A percentile compares a stretch with the other conserved stretches of the same genome.
phyloP scores from a whole-genome alignment of 1,284 basidiomycete genomes.

The Fomitopsis pinicola region DNA sequence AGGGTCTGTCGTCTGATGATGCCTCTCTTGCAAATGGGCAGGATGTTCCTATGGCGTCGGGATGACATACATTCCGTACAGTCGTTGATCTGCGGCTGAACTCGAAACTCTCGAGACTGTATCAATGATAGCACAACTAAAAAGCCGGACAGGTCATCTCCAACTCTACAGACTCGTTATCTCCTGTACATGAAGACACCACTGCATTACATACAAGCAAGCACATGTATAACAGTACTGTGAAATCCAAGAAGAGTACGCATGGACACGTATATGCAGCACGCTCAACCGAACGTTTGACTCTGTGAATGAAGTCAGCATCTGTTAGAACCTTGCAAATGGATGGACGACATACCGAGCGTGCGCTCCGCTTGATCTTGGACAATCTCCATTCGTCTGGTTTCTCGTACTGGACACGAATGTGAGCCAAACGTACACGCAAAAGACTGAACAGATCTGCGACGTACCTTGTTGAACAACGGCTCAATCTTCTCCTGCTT shows the following conservation, averaged over 20 bases:
- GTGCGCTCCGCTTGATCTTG: conserved; percentile 82
- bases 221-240: no score
- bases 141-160: no score
- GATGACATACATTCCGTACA: conserved; percentile 8
- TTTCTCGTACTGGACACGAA: conserved; percentile 60
- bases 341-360: conserved; percentile 53
- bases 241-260: neutral
- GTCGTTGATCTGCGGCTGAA: neutral
- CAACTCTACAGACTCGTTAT: no score
- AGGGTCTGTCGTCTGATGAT: conserved; percentile 15
- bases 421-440: no score
- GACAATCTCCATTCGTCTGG: conserved; percentile 88
- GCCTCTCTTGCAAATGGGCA: conserved; percentile 12
- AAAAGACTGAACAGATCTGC: no score
- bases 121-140: neutral
- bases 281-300: conserved; percentile 69
- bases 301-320: conserved; percentile 41
- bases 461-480: conserved; percentile 65
- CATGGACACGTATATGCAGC: neutral
- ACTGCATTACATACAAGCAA: no score
- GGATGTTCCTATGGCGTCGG: conserved; percentile 40
- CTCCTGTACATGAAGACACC: no score
- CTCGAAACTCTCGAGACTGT: neutral
- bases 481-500: conserved; percentile 97
- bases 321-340: neutral